Conservation (phyloP, 257 asterid species). For the Thymus mandschuricus region DNA sequence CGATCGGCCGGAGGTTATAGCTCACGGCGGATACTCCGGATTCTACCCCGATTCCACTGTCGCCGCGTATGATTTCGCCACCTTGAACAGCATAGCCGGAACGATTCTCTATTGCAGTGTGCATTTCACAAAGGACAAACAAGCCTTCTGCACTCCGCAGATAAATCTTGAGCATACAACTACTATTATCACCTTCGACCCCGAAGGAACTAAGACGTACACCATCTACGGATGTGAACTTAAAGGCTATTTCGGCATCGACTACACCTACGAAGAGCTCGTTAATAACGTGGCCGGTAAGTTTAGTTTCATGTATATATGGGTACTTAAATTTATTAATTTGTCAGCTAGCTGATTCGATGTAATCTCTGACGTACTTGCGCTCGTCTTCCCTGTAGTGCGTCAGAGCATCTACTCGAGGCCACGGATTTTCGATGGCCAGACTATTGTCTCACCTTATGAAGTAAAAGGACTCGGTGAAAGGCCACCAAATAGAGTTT, state of each 20-base stretch:
- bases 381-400: conserved; percentile 38
- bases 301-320: no score
- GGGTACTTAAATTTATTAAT: no score
- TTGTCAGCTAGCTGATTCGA: no score
- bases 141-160: conserved; percentile 55
- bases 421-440: conserved; percentile 43
- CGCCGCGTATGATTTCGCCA: conserved; percentile 47
- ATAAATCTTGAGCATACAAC: conserved; percentile 69
- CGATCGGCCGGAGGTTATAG: conserved; percentile 55
- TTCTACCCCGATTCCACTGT: conserved; percentile 64
- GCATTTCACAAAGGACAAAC: conserved; percentile 67
- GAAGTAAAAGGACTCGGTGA: conserved; percentile 23
- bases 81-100: conserved; percentile 44
- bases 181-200: conserved; percentile 44
- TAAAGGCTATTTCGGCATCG: conserved; percentile 76
- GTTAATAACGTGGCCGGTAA: no score
- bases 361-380: no score
- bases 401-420: conserved; percentile 57
- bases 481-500: conserved; percentile 41
- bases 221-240: conserved; percentile 57
- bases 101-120: conserved; percentile 73
- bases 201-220: conserved; percentile 56
- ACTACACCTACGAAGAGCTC: conserved; percentile 38
- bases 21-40: conserved; percentile 76
- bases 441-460: conserved; percentile 37